Evolutionary conservation across 208 protist species (phyloP), one percentile per base, ranked within the genome.

Genomic region (Endotrypanum monterogeii): DNA sequence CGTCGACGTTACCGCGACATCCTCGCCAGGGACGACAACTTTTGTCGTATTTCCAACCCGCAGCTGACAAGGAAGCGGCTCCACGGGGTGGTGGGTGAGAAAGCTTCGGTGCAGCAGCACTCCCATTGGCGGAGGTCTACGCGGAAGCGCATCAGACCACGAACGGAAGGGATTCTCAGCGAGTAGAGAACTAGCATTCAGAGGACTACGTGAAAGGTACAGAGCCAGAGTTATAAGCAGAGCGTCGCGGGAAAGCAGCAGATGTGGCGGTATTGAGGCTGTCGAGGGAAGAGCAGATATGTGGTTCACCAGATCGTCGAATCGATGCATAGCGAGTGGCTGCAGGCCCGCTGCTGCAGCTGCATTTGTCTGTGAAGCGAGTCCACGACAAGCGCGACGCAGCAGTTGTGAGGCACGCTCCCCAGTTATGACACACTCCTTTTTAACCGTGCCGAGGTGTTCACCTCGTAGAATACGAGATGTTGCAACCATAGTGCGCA

Each of bases 401-500:
- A 94, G 67, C 25, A 90, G 39, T 25, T 73, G 25, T 20, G 70
- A 67, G 8, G 91, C 89, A 20, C 58, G 72, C 46, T 77, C 65
- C 11, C 91, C 91, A 23, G 80, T 82, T 67, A 96, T 67, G 41
- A 96, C 74, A 61, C 82, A 69, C 25, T 86, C 71, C 16, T 44
- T 54, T 12, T 75, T 79, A 4, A 96, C 78, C 6, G 81, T 80
- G 11, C 75, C 83, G 18, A 96, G 71, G 50, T 74, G 80, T 72
- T 96, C 89, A 14, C 91, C 91, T 30, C 89, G 84, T 39, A 72
- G 81, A 60, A 96, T 81, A 74, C 58, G 50, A 25, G 65, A 71
- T 35, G 58, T 68, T 8, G 91, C 89, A 18, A 96, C 78, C 9
- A 94, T 41, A 25, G 82, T 77, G n/a, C 91, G 91, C 58, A 94